Conservation (phyloP, 1,284 basidiomycete species). For the Trametes sp. region DNA sequence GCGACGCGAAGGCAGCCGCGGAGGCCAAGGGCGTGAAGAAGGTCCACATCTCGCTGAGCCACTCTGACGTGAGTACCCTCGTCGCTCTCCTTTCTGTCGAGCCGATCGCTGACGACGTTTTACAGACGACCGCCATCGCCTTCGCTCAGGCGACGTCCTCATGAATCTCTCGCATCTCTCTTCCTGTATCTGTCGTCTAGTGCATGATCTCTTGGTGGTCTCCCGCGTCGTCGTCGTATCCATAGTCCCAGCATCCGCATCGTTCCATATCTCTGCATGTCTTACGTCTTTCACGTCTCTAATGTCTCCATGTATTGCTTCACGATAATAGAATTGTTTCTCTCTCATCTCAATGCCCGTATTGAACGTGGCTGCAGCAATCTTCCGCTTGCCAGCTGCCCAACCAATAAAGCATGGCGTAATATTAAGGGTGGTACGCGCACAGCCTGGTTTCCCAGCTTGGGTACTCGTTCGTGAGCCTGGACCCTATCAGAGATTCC, state of each 20-base stretch:
- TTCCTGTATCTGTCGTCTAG: constrained; percentile 7
- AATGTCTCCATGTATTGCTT: constrained; percentile 24
- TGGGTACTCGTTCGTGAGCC: no score
- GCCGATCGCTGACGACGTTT: constrained; percentile 30
- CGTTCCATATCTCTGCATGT: constrained; percentile 24
- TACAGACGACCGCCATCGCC: constrained; percentile 79
- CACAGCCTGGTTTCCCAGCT: no score
- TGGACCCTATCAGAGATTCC: no score
- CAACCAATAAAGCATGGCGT: no score
- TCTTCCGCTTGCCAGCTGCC: no score
- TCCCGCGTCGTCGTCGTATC: constrained; percentile 10
- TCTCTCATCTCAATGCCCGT: background rate
- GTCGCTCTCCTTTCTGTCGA: background rate
- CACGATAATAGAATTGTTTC: constrained; percentile 32
- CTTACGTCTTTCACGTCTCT: constrained; percentile 20
- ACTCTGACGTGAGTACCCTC: constrained; percentile 76
- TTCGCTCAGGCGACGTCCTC: constrained; percentile 73
- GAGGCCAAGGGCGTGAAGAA: constrained; percentile 76
- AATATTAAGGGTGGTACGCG: no score
- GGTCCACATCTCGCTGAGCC: constrained; percentile 89
- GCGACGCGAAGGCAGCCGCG: constrained; percentile 84
- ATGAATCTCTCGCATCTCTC: constrained; percentile 32
- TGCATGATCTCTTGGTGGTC: constrained; percentile 11
- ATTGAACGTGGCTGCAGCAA: no score
- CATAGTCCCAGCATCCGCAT: constrained; percentile 7